phyloP scores from a whole-genome alignment of 768 basidiomycete species.

The Termitomyces sp. region DNA sequence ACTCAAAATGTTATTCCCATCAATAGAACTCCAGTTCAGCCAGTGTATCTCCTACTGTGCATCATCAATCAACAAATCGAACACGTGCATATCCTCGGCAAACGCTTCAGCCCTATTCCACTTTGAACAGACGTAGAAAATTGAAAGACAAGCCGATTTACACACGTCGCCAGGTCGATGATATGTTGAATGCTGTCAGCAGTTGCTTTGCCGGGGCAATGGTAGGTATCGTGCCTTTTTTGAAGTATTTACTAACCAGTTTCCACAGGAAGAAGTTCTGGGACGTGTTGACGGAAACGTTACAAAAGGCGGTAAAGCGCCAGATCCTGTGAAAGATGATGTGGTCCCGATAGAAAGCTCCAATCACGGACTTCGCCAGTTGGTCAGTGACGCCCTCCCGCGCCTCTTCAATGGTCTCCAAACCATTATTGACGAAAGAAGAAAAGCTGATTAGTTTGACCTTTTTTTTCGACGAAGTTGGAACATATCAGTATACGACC shows the following conservation, averaged over 20 bases:
- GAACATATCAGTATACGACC: not conserved
- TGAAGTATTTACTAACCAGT: not conserved
- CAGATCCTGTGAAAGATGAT: not conserved
- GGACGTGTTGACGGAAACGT: not conserved
- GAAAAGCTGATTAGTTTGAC: not conserved
- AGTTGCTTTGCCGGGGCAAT: constrained; percentile 9
- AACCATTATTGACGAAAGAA: constrained; percentile 6
- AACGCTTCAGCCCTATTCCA: not conserved
- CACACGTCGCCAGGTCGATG: constrained; percentile 10
- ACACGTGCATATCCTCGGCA: constrained; percentile 1
- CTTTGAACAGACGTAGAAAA: constrained; percentile 4
- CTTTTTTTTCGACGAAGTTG: not conserved
- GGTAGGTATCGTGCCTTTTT: not conserved
- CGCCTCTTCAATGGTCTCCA: constrained; percentile 6
- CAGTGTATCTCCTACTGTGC: not conserved
- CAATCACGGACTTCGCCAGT: not conserved
- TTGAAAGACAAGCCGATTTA: constrained; percentile 11
- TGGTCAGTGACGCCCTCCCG: constrained; percentile 4
- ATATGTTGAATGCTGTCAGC: constrained; percentile 10
- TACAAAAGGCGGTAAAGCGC: not conserved
- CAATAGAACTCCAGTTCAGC: not conserved
- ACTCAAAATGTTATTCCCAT: not conserved
- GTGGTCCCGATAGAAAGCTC: not conserved
- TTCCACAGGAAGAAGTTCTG: constrained; percentile 6
- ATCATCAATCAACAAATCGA: not conserved